Base-by-base conservation (phyloP, 2,329 filamentous ascomycete genomes). In the Microcyclospora tardicrescens region DNA sequence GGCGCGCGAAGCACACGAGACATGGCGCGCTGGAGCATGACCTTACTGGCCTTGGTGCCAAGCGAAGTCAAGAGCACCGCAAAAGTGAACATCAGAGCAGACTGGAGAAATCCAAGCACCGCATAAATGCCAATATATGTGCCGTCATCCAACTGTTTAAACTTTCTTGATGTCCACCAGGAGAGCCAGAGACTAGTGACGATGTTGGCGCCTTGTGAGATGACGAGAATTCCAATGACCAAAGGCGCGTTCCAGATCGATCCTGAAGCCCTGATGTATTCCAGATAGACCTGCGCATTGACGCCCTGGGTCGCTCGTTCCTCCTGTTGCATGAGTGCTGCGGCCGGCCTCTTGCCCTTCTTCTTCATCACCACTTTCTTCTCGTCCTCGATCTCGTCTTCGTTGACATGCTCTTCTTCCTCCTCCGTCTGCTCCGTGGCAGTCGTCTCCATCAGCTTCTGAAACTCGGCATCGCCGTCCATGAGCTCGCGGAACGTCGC, bases 401-500 rank as follows among this genome's bases (percentile, higher is more conserved):
- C 57, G 3, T 66, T 41, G 33, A 74, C 65, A 12, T 50, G 45
- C 2, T 69, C 66, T 9, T 69, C 62, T 6, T 66, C 63, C 38
- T 75, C 65, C 8, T 67, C 62, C 29, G 66, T 57, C 30, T 72
- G 64, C 65, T 79, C 67, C 72, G 74, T 79, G 0, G 82, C 68
- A 0, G 84, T 84, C 1, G 81, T 89, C 6, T 68, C 81, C 81
- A 96, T 86, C 36, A 96, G 67, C 24, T 79, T 71, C 54, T 78
- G 77, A 65, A 96, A 96, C 4, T 74, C 77, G n/a, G 69, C 65
- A 51, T 91, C 81, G 45, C 80, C 70, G 6, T 68, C 68, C 79
- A 94, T 93, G 13, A 96, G 70, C 42, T 93, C 87, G 28, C 84
- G 77, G 52, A 89, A 96, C 0, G 87, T 95, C 49, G 91, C 87